A percentile compares a stretch with the other conserved stretches of the same genome.
Evolutionary conservation across 441 rosid species (phyloP).

Genomic region (Mallotus repandus): DNA sequence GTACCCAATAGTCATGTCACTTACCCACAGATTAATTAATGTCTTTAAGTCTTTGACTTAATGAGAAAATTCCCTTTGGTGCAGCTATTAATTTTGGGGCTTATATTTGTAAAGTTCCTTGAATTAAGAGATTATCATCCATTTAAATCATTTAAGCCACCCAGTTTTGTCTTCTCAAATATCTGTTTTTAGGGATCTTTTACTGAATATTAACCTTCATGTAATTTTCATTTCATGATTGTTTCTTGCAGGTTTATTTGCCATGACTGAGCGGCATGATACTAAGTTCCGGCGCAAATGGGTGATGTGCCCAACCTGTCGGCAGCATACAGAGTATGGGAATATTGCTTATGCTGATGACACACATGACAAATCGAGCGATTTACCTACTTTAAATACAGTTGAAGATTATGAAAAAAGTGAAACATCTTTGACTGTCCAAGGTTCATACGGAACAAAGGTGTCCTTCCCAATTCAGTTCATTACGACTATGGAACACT

Average conservation of each 20-base stretch:
- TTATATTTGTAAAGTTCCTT: neutral
- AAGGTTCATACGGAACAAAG: conserved; percentile 99
- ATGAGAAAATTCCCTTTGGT: neutral
- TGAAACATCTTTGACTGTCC: conserved; percentile 64
- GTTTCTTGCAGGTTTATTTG: conserved; percentile 61
- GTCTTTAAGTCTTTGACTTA: neutral
- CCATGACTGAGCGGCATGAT: conserved; percentile 70
- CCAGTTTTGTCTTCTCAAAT: neutral
- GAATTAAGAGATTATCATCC: neutral
- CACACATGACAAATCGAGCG: conserved; percentile 37
- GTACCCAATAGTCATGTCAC: neutral
- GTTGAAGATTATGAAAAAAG: conserved; percentile 44
- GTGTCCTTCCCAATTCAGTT: conserved; percentile 33
- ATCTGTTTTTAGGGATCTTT: neutral
- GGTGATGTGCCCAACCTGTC: conserved; percentile 95
- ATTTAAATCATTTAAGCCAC: neutral
- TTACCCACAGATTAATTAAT: neutral
- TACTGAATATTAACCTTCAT: neutral
- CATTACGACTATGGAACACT: neutral
- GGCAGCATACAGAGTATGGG: conserved; percentile 81
- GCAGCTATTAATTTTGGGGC: too few relatives aligned
- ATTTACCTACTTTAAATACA: conserved; percentile 28
- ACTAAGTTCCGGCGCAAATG: conserved; percentile 50
- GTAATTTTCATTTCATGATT: conserved; percentile 17
- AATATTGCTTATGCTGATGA: conserved; percentile 89